phyloP scores from a whole-genome alignment of 352 stramenopile species.

The Phytophthora lateralis region DNA sequence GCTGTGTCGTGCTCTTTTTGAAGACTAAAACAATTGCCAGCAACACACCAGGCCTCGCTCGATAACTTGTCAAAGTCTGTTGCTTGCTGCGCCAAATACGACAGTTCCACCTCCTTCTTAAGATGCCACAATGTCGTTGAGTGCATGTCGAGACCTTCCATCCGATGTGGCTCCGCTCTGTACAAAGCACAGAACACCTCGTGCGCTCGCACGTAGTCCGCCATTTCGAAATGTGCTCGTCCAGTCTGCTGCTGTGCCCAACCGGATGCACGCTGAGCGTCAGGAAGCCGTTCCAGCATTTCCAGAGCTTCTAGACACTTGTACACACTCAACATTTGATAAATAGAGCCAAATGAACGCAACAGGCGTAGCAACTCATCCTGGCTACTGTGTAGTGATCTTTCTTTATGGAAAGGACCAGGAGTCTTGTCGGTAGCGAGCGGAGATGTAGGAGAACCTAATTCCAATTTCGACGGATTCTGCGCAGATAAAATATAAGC shows the following conservation, averaged over 20 bases:
- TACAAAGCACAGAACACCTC: slow-evolving; percentile 91
- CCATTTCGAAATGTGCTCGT: slow-evolving; percentile 95
- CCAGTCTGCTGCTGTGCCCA: slow-evolving; percentile 96
- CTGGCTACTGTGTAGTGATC: slow-evolving; percentile 10
- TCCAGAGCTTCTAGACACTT: slow-evolving; percentile 88
- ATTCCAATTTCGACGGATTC: slow-evolving; percentile 28
- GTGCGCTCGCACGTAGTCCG: slow-evolving; percentile 93
- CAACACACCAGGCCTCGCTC: slow-evolving; percentile 95
- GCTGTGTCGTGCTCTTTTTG: slow-evolving; percentile 98
- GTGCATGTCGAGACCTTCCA: slow-evolving; percentile 95
- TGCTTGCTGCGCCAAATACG: slow-evolving; percentile 94
- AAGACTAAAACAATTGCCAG: slow-evolving; percentile 98
- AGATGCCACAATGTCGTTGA: slow-evolving; percentile 97
- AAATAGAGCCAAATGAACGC: slow-evolving; percentile 75
- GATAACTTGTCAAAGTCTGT: slow-evolving; percentile 94
- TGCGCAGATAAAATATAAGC: slow-evolving; percentile 12
- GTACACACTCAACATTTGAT: slow-evolving; percentile 76
- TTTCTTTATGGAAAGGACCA: slow-evolving; percentile 15
- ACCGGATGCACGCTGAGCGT: slow-evolving; percentile 88
- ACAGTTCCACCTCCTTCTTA: slow-evolving; percentile 97
- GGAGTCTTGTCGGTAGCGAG: slow-evolving; percentile 27
- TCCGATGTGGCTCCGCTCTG: slow-evolving; percentile 90
- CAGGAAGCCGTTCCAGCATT: slow-evolving; percentile 86
- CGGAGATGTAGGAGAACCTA: slow-evolving; percentile 26
- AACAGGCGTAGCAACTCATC: slow-evolving; percentile 64